Base-by-base conservation (phyloP, 371 early-diverging fungal genomes). In the Scutellospora calospora region DNA sequence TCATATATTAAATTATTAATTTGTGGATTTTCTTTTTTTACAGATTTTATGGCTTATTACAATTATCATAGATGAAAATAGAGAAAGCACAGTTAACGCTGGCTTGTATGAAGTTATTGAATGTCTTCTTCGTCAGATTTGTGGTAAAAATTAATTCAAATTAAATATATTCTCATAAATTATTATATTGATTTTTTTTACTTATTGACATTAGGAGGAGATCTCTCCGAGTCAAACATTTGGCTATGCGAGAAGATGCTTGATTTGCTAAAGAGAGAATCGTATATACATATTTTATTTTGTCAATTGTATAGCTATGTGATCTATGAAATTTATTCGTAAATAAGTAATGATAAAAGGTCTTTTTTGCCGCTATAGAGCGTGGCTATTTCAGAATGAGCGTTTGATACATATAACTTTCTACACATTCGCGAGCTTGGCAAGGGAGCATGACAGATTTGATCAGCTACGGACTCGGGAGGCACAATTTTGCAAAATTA, bases 341-440 rank as follows among this genome's bases (percentile, higher is more conserved):
- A 4, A 12, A 71, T 9, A 51, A 16, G 11, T 8, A 14, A 62
- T 12, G 20, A 1, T n/a, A 20, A 12, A 62, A 14, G 14, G 2
- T 62, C 12, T 71, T 45, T 27, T 16, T 20, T 51, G 16, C 51
- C 8, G 29, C 29, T 51, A 72, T 27, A 72, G 72, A 52, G 25
- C 4, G 18, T 72, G 72, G 72, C 27, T 72, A 29, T 72, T 51
- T 72, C 25, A 16, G 8, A 51, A 51, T 72, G 72, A 72, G 27
- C 25, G 72, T 5, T 31, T 72, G 27, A 29, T 72, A 18, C 49
- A 72, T 29, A 25, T 72, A 20, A 72, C 72, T 5, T 72, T 72
- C 29, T 72, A 72, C 52, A 51, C 72, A 20, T 72, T 72, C 27
- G 27, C 72, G 18, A 72, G 72, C 49, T 52, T 72, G 38, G 29